Percentiles rank a stretch among this genome's conserved stretches.
Evolutionary conservation across 116 monocot genomes (phyloP).

Genomic region (Cymodocea nodosa): DNA sequence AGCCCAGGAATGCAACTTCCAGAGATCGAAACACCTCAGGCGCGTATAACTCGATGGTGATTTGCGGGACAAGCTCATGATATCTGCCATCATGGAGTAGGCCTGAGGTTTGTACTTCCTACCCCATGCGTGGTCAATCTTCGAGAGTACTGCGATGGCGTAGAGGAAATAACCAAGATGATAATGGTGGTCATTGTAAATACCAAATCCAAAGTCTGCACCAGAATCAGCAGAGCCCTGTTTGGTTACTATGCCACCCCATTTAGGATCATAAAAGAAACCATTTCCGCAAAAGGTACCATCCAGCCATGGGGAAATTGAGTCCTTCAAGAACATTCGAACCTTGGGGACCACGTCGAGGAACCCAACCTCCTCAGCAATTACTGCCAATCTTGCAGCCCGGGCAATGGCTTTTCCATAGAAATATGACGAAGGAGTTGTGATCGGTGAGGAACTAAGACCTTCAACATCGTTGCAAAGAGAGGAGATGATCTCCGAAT

Average conservation of each 20-base stretch:
- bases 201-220: constrained; percentile 88
- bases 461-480: constrained; percentile 42
- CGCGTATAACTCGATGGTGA: constrained; percentile 31
- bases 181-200: constrained; percentile 93
- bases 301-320: constrained; percentile 74
- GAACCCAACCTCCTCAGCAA: constrained; percentile 66
- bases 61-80: constrained; percentile 50
- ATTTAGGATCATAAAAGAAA: constrained; percentile 64
- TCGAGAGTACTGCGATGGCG: constrained; percentile 72
- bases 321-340: constrained; percentile 29
- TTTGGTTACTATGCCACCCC: constrained; percentile 82
- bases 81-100: constrained; percentile 66
- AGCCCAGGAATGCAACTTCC: constrained; percentile 98
- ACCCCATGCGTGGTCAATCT: constrained; percentile 78
- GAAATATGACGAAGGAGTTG: constrained; percentile 79
- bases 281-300: constrained; percentile 69
- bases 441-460: constrained; percentile 29
- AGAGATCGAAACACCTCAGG: constrained; percentile 76
- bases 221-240: constrained; percentile 62
- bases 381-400: constrained; percentile 72
- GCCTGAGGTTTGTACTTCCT: constrained; percentile 59
- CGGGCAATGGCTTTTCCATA: constrained; percentile 90
- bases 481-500: constrained; percentile 44
- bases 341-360: constrained; percentile 51
- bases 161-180: constrained; percentile 95